These are phyloP conservation scores for Pseudogymnoascus sp. DNA, from an alignment of 2,329 filamentous ascomycete species.

Conservation along the genomic window DNA sequence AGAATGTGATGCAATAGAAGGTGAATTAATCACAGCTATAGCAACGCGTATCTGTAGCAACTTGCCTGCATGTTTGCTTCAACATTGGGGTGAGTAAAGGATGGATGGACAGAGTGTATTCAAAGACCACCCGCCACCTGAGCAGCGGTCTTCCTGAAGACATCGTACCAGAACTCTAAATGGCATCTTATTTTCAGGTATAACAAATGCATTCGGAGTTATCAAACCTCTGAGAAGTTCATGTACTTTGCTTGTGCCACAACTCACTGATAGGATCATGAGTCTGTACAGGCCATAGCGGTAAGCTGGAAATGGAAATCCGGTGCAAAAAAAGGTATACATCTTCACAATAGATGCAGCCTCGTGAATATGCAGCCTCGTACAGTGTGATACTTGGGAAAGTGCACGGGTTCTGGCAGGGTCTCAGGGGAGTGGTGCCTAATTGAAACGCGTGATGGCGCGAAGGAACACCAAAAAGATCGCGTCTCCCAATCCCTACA, in stretches of 20 bases:
- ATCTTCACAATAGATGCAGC: background rate
- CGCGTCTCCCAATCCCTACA: background rate
- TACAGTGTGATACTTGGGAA: background rate
- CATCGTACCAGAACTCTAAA: background rate
- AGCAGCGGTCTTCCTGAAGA: background rate
- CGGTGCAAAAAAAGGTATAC: background rate
- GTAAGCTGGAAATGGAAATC: background rate
- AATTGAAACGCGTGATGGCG: constrained; percentile 7
- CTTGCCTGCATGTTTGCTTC: background rate
- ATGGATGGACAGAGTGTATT: background rate
- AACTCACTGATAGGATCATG: background rate
- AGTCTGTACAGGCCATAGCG: background rate
- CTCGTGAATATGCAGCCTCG: background rate
- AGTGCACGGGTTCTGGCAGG: background rate
- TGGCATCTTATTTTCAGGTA: background rate
- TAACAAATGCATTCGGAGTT: background rate
- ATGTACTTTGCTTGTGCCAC: background rate
- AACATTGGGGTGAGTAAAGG: background rate
- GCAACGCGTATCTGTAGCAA: background rate
- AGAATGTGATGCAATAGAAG: background rate
- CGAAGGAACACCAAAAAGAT: background rate
- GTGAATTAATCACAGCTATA: background rate
- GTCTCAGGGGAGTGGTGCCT: background rate
- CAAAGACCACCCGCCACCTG: background rate
- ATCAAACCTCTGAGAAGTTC: background rate